Percentiles rank a stretch among this genome's conserved stretches.
Evolutionary conservation across 495 filamentous ascomycete species (phyloP).

Genomic region (Trichoderma asperelloides): DNA sequence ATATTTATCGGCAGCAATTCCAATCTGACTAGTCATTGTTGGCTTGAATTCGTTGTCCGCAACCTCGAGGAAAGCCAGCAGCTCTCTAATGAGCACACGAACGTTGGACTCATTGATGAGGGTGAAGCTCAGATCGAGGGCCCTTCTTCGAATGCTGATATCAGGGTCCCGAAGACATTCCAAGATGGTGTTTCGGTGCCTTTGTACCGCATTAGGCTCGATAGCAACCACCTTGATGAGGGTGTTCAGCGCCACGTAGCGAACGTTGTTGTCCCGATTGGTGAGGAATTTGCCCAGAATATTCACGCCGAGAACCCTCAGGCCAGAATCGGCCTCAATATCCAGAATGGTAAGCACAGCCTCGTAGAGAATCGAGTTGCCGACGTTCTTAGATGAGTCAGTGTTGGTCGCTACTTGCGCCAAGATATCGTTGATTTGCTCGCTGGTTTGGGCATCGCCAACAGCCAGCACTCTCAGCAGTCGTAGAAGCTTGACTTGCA

Average conservation of each 20-base stretch:
- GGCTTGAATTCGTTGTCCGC: conserved; percentile 98
- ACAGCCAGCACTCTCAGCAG: conserved; percentile 77
- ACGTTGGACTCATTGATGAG: conserved; percentile 96
- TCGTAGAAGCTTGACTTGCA: conserved; percentile 90
- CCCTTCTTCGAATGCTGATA: conserved; percentile 91
- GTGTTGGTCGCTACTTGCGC: conserved; percentile 98
- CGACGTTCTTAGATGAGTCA: conserved; percentile 95
- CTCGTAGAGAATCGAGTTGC: conserved; percentile 96
- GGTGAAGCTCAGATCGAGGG: conserved; percentile 93
- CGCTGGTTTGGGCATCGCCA: conserved; percentile 81
- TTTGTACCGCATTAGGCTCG: conserved; percentile 93
- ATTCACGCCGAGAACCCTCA: conserved; percentile 91
- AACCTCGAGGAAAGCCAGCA: conserved; percentile 90
- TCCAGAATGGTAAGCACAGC: conserved; percentile 95
- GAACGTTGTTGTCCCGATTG: conserved; percentile 98
- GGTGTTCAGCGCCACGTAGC: conserved; percentile 95
- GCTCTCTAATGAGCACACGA: conserved; percentile 80
- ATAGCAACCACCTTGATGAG: conserved; percentile 97
- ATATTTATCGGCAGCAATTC: conserved; percentile 90
- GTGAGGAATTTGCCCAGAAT: conserved; percentile 96
- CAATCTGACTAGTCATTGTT: conserved; percentile 93
- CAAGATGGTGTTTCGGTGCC: conserved; percentile 93
- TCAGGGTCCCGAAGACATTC: conserved; percentile 97
- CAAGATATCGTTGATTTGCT: conserved; percentile 96
- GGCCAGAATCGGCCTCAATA: conserved; percentile 91